Conservation (phyloP, 2,329 filamentous ascomycete species). For the Alternaria infectoria region DNA sequence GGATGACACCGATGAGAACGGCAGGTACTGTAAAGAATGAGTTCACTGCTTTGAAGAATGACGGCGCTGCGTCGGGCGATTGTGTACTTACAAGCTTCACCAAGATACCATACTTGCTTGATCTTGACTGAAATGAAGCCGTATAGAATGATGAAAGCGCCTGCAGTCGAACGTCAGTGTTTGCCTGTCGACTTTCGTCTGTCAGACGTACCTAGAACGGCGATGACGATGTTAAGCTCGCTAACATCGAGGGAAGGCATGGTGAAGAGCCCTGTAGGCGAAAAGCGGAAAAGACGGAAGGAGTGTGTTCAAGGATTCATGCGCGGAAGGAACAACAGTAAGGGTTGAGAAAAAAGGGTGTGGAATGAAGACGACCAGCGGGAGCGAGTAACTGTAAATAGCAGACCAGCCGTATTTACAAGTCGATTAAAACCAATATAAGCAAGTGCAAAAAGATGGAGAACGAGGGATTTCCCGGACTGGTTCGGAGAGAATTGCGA, state of each 20-base stretch:
- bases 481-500: slow-evolving; percentile 1
- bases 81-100: slow-evolving; percentile 57
- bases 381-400: slow-evolving; percentile 1
- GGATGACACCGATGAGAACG: slow-evolving; percentile 59
- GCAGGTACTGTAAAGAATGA: slow-evolving; percentile 41
- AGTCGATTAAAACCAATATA: slow-evolving; percentile 5
- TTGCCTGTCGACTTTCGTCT: background rate
- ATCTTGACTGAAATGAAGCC: slow-evolving; percentile 61
- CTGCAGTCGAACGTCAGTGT: slow-evolving; percentile 28
- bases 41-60: background rate
- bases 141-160: slow-evolving; percentile 57
- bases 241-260: slow-evolving; percentile 59
- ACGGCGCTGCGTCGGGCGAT: background rate
- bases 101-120: slow-evolving; percentile 61
- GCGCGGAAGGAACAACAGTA: background rate
- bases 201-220: slow-evolving; percentile 50
- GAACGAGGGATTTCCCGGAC: slow-evolving; percentile 5
- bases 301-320: background rate
- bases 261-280: background rate
- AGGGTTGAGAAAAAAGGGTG: background rate
- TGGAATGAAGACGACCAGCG: slow-evolving; percentile 1
- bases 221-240: slow-evolving; percentile 61
- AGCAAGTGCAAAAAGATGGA: slow-evolving; percentile 8
- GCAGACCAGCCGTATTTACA: slow-evolving; percentile 12
- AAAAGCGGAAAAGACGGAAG: background rate